These are phyloP conservation scores for Tulasnella sp. DNA, from an alignment of 768 basidiomycete genomes.

Conservation along the genomic window DNA sequence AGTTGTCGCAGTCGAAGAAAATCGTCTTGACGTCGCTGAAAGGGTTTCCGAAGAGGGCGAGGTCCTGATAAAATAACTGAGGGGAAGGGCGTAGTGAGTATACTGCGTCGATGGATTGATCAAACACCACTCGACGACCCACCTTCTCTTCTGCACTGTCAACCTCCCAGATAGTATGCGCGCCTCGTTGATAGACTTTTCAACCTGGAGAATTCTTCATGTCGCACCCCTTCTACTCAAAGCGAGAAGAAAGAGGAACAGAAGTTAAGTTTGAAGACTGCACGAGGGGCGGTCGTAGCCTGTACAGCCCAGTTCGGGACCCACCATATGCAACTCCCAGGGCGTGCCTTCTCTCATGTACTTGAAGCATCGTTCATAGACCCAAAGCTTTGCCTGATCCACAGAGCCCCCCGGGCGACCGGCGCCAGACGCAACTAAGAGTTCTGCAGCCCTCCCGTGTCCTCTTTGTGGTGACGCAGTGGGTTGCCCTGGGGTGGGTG, in stretches of 20 bases:
- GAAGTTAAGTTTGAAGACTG: not conserved
- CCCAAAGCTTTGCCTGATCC: slow-evolving; percentile 61
- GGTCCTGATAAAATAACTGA: slow-evolving; percentile 94
- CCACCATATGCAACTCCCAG: slow-evolving; percentile 68
- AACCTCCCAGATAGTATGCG: slow-evolving; percentile 92
- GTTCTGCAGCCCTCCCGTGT: slow-evolving; percentile 73
- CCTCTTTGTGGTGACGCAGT: slow-evolving; percentile 58
- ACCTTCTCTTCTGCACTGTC: slow-evolving; percentile 89
- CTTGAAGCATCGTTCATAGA: slow-evolving; percentile 95
- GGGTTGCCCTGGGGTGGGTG: slow-evolving; percentile 9
- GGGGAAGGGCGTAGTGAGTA: not conserved
- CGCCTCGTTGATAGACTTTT: slow-evolving; percentile 88
- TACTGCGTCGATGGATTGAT: no score
- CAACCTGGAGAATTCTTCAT: slow-evolving; percentile 77
- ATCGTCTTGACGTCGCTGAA: slow-evolving; percentile 98
- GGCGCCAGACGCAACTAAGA: slow-evolving; percentile 63
- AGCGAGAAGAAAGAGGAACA: not conserved
- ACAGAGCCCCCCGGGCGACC: slow-evolving; percentile 48
- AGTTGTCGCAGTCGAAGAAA: slow-evolving; percentile 87
- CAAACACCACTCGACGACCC: not conserved
- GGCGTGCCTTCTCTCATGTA: slow-evolving; percentile 78
- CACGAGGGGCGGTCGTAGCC: not conserved
- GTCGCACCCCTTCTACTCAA: slow-evolving; percentile 64
- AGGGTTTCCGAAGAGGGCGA: slow-evolving; percentile 95
- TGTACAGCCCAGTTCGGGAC: slow-evolving; percentile 39